These are phyloP conservation scores for Cyberlindnera misumaiensis DNA, from an alignment of 805 yeast genomes.

Conservation along the genomic window DNA sequence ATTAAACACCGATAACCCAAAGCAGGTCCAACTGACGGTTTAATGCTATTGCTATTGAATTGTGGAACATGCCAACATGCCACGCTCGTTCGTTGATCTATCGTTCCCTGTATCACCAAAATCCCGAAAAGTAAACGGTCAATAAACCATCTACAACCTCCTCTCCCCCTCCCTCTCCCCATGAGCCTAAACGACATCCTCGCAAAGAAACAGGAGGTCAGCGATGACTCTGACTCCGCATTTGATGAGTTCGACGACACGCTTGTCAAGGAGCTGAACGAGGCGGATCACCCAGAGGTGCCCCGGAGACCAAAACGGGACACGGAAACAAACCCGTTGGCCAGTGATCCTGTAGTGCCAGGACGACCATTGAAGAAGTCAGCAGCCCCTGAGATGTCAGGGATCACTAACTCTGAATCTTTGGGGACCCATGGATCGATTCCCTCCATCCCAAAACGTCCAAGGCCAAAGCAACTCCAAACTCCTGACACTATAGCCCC, in stretches of 20 bases:
- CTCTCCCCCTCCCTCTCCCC: neutral
- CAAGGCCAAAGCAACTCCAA: slow-evolving; percentile 5
- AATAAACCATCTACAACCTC: neutral
- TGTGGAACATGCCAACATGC: no score
- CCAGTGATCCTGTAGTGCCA: slow-evolving; percentile 4
- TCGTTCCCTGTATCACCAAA: no score
- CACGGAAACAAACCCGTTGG: neutral
- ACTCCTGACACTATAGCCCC: no score
- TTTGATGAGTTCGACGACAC: slow-evolving; percentile 3
- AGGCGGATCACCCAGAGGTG: slow-evolving; percentile 5
- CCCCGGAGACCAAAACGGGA: slow-evolving; percentile 10
- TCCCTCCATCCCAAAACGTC: slow-evolving; percentile 4
- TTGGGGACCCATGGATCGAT: neutral
- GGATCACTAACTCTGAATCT: neutral
- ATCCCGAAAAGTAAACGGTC: neutral
- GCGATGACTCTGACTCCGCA: neutral
- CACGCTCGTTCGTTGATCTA: no score
- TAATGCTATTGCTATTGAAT: no score
- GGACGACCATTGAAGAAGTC: slow-evolving; percentile 6
- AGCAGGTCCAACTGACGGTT: no score
- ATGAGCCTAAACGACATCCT: slow-evolving; percentile 4
- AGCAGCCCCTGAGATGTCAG: neutral
- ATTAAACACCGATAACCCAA: no score
- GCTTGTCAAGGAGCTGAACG: neutral
- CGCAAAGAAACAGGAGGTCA: slow-evolving; percentile 2